Base-by-base conservation (phyloP, 768 basidiomycete genomes). In the Auriscalpium vulgare region DNA sequence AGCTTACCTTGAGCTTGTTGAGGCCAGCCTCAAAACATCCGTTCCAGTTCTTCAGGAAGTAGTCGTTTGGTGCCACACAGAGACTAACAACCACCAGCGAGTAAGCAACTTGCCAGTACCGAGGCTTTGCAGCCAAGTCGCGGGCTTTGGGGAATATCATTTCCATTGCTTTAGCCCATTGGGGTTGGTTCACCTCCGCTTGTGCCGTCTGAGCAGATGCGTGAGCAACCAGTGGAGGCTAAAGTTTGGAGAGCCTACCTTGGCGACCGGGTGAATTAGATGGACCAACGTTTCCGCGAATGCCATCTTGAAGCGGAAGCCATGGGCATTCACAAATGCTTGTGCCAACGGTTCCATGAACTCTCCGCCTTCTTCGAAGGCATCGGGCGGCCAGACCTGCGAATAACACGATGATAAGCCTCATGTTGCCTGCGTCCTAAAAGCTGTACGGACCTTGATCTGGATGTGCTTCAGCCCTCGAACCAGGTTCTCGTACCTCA, bases 151-250 rank as follows among this genome's bases (percentile, higher is more conserved):
- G 87, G 66, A 84, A 85, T 37, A 95, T 90, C 11, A 78, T 74
- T 67, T 93, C 87, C 35, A 94, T 88, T 0, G 94, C 93, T 67
- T 91, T 92, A 6, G 87, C 91, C 94, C 94, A 97, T 62, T 88
- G 79, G 0, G 94, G 94, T 68, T 95, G 88, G 63, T 97, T 97
- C 50, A 95, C 93, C 72, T 97, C 94, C 7, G 91, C 94, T 72
- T 94, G 92, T 0, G 91, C 95, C 40, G 88, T 95, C 89, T 94
- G 53, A 36, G 11, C 36, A 46, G 9, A 17, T 5, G 17, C 45
- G 23, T 37, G 1, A 36, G 47, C 49, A n/a, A 47, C 29, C 13
- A 46, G 35, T 36, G 23, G 45, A 56, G 23, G 19, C 59, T 38
- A 44, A 8, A 16, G 37, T 7, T 8, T 38, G 14, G 14, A 51